Percentiles rank a stretch among this genome's conserved stretches.
Conservation (phyloP, 805 yeast genomes). For the Saturnispora diversa region DNA sequence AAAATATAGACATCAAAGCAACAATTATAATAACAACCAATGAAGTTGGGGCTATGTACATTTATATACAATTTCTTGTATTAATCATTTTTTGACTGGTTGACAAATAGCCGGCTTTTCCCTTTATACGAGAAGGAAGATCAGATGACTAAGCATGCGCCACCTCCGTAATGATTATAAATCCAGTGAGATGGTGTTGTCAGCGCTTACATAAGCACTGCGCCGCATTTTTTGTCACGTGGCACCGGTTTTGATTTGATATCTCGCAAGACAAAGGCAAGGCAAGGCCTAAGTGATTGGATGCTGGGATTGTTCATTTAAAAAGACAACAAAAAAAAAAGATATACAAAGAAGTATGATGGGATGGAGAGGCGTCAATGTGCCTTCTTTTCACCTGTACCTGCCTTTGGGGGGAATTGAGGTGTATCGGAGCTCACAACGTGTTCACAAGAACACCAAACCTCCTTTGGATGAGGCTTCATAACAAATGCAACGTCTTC, state of each 20-base stretch:
- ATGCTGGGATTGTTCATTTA: too few relatives aligned
- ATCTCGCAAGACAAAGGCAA: too few relatives aligned
- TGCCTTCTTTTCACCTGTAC: conserved; percentile 37
- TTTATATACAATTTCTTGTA: not conserved
- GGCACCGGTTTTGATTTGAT: too few relatives aligned
- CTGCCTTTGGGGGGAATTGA: conserved; percentile 53
- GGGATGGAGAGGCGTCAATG: not conserved
- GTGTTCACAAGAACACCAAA: conserved; percentile 50
- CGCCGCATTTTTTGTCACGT: too few relatives aligned
- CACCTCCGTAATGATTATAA: too few relatives aligned
- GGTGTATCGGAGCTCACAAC: conserved; percentile 32
- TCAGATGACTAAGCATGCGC: conserved; percentile 1
- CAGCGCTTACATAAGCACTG: too few relatives aligned
- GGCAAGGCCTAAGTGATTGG: too few relatives aligned
- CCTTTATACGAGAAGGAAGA: not conserved
- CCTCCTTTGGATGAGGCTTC: conserved; percentile 39
- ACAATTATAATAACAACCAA: conserved; percentile 10
- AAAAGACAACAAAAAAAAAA: not conserved
- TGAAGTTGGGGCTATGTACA: conserved; percentile 10
- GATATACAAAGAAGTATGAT: not conserved
- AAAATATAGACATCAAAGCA: conserved; percentile 16
- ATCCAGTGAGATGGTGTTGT: too few relatives aligned
- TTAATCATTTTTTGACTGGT: not conserved
- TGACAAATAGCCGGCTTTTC: not conserved
- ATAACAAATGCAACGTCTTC: conserved; percentile 46